Evolutionary conservation across 768 basidiomycete species (phyloP), one percentile per base, ranked within the genome.

Genomic region (Russula emetica): DNA sequence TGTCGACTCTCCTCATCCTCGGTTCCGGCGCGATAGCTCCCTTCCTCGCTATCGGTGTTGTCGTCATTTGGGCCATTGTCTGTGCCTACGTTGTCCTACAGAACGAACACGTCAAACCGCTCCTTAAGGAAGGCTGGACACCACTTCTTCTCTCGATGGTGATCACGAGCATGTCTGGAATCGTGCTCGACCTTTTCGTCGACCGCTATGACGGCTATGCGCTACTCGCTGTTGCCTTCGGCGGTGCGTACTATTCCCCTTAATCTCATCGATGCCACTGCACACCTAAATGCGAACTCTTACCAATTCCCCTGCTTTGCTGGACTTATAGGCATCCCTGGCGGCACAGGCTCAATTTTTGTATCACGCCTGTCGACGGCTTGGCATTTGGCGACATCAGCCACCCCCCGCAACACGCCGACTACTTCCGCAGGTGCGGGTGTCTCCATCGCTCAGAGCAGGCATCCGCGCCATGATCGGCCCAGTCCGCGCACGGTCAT

Each of bases 121-220:
- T 98, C 2, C 79, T 98, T 11, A 81, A 79, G 49, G 83, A 90
- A 57, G 97, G 96, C 2, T 99, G 97, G 97, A 77, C 81, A 0
- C 94, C 97, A 0, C 80, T 98, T 2, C 87, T 97, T 61, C 84
- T 84, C n/a, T 92, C 93, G 7, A 94, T 96, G 92, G 73, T 84
- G 50, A 91, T 96, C 69, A 88, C 86, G 69, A 89, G 86, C 62
- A 92, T 84, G 0, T 90, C 96, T 0, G 97, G 97, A 0, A 87
- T 98, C 66, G 88, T 98, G 0, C 83, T 99, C 11, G 94, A 98
- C 70, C 81, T 83, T 53, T 97, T 95, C 67, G 94, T 96, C 7
- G 87, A 85, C 67, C 80, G 84, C 40, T 98, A 93, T 69, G 83
- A 88, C 61, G 95, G 92, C 2, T 98, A 91, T 71, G 93, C 90